Conservation (phyloP, 257 asterid species). For the Solanum chilense region DNA sequence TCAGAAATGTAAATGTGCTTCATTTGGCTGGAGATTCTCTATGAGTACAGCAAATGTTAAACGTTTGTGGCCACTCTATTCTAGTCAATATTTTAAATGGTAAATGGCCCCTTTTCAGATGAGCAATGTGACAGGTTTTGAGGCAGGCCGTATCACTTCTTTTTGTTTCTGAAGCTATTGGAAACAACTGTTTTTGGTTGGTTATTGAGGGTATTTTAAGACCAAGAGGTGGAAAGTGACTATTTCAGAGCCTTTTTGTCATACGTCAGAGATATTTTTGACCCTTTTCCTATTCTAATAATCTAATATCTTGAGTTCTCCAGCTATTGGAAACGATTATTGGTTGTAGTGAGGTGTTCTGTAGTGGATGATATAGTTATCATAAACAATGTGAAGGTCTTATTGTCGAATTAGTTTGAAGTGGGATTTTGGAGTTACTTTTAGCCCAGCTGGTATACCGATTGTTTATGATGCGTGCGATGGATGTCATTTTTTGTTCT, state of each 20-base stretch:
- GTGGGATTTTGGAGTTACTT: neutral
- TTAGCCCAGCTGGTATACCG: neutral
- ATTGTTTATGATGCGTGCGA: neutral
- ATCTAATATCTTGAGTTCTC: neutral
- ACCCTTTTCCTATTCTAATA: neutral
- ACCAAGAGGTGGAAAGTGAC: neutral
- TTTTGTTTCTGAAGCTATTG: neutral
- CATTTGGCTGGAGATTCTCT: constrained; percentile 1
- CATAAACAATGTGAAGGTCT: neutral
- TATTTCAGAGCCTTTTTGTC: neutral
- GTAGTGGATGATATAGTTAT: neutral
- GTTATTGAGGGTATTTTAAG: neutral
- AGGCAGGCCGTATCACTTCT: neutral
- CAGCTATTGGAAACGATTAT: neutral
- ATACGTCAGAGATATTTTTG: neutral
- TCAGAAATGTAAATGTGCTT: constrained; percentile 4
- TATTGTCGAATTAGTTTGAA: neutral
- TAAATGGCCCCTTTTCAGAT: neutral
- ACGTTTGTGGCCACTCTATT: neutral
- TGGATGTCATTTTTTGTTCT: neutral
- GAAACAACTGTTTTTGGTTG: neutral
- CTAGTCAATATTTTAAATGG: neutral
- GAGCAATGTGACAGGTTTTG: neutral
- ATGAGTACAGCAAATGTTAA: neutral
- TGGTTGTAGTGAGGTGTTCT: neutral